These are phyloP conservation scores for Kazachstania africana DNA, from an alignment of 805 yeast species.

Conservation along the genomic window DNA sequence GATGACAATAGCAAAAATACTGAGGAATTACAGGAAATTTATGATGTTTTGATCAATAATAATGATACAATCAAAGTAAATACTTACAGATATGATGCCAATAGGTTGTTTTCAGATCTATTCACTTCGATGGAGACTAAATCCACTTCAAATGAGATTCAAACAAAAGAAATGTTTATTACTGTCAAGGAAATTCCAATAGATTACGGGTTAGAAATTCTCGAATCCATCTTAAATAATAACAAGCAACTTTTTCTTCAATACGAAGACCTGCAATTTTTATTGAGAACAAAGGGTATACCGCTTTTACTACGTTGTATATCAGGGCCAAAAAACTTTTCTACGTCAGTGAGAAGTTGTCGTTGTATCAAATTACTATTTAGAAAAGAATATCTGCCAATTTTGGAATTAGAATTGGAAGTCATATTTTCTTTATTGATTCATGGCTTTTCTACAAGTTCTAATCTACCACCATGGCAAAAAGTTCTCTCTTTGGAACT, in stretches of 20 bases:
- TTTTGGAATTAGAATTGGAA: constrained; percentile 67
- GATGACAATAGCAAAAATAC: constrained; percentile 20
- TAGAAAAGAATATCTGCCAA: constrained; percentile 42
- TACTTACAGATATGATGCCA: constrained; percentile 56
- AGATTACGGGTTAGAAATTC: constrained; percentile 65
- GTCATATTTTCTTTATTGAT: constrained; percentile 66
- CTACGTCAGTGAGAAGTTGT: constrained; percentile 63
- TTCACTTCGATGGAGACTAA: constrained; percentile 36
- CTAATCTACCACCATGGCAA: constrained; percentile 57
- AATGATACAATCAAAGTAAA: constrained; percentile 33
- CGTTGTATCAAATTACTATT: constrained; percentile 57
- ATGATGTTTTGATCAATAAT: constrained; percentile 36
- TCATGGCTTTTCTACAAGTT: constrained; percentile 52
- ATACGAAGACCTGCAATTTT: constrained; percentile 53
- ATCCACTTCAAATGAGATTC: background rate
- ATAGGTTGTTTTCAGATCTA: constrained; percentile 56
- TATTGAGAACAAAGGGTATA: constrained; percentile 56
- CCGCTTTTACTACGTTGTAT: constrained; percentile 67
- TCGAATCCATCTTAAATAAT: constrained; percentile 66
- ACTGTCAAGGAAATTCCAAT: constrained; percentile 42
- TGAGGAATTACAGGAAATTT: constrained; percentile 14
- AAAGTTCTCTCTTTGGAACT: constrained; percentile 64
- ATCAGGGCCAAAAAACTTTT: constrained; percentile 41
- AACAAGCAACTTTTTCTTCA: constrained; percentile 43
- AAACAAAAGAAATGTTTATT: constrained; percentile 28